Evolutionary conservation across 768 basidiomycete genomes (phyloP), one percentile per base, ranked within the genome.

Genomic region (Naganishia vaughanmartiniae): DNA sequence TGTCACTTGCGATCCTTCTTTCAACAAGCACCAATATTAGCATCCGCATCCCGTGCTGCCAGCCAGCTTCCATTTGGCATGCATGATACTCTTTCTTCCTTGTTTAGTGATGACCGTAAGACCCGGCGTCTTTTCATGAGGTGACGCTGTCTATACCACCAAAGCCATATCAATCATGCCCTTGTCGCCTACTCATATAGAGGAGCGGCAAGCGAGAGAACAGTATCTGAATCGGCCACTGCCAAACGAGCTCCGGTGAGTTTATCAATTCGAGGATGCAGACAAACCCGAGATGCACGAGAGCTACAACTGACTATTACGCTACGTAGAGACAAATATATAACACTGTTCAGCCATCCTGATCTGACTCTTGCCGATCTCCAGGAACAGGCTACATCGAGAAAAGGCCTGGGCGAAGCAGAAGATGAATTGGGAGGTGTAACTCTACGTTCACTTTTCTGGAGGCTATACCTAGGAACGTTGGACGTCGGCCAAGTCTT

Each of bases 361-460:
- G 60, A 70, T 28, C 53, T 70, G 36, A 70, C 69, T 17, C 31
- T 70, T 1, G 14, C 34, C 26, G 69, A 70, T 26, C 69, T 70
- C 12, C 58, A 70, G 42, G 51, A 70, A 36, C 60, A 70, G 28
- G 63, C 69, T 11, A 53, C 30, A 19, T 55, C 58, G 6, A 36
- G 28, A 28, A 26, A 28, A 17, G 69, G 69, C 9, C 58, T 70
- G 2, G 69, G 69, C 1, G 31, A 54, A 21, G 42, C 46, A 9
- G 65, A 71, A 66, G 70, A 71, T 24, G 65, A 67, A 3, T 31
- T 56, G 11, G 79, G 79, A 24, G 74, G 75, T 1, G 66, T 80
- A 33, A 36, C 73, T 0, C 68, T 81, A 34, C 70, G 80, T 2
- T 79, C 77, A 1, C 74, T 81, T 0, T 77, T 79, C 60, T 81